Percentiles rank a stretch among this genome's conserved stretches.
These are phyloP conservation scores for Orychophragmus violaceus DNA, from an alignment of 345 rosid species.

Conservation along the genomic window DNA sequence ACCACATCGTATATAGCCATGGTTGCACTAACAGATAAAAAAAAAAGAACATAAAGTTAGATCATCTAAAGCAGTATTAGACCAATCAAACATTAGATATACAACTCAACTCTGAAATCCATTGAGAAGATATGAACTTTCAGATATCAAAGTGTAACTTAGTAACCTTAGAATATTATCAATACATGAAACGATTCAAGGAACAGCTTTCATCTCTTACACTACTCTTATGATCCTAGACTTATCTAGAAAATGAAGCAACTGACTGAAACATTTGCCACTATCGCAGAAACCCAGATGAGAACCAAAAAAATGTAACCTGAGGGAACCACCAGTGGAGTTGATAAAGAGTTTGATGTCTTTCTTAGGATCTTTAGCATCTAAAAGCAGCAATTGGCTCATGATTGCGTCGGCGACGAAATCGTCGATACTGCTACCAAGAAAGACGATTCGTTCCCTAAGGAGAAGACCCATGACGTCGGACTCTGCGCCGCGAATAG, in stretches of 20 bases:
- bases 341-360: slow-evolving; percentile 88
- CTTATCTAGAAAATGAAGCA: not conserved
- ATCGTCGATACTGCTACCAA: slow-evolving; percentile 73
- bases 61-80: not conserved
- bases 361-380: slow-evolving; percentile 82
- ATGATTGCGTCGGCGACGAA: slow-evolving; percentile 81
- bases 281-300: not conserved
- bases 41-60: not conserved
- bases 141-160: too few relatives aligned
- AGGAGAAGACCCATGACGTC: slow-evolving; percentile 90
- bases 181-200: too few relatives aligned
- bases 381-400: slow-evolving; percentile 78
- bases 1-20: slow-evolving; percentile 93
- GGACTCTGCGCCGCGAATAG: slow-evolving; percentile 65
- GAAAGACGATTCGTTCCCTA: slow-evolving; percentile 73
- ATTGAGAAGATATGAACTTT: not conserved
- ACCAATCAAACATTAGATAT: not conserved
- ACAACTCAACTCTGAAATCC: not conserved
- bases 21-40: slow-evolving; percentile 55
- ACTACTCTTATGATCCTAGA: too few relatives aligned
- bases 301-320: slow-evolving; percentile 48
- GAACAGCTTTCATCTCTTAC: too few relatives aligned
- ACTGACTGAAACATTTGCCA: not conserved
- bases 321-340: slow-evolving; percentile 86
- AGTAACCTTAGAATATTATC: too few relatives aligned